Conservation (phyloP, 2,329 filamentous ascomycete species). For the Emericellopsis atlantica region DNA sequence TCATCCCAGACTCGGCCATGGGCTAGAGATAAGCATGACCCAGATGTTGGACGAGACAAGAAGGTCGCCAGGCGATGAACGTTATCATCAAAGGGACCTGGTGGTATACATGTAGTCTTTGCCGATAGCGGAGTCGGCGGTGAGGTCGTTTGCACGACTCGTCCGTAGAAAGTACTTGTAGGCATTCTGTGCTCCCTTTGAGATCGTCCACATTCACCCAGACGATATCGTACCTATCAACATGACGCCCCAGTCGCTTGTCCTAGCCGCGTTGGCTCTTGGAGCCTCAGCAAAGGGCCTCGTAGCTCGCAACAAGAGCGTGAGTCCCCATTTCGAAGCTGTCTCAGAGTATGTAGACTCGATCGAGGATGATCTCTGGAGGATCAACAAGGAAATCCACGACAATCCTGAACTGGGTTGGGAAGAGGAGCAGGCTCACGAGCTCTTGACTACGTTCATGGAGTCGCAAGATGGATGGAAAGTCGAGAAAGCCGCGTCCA, state of each 20-base stretch:
- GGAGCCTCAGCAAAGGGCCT: neutral
- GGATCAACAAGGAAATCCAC: slow-evolving; percentile 27
- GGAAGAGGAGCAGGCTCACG: slow-evolving; percentile 27
- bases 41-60: too few species aligned
- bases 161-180: too few species aligned
- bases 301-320: neutral
- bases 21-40: too few species aligned
- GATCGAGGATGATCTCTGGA: slow-evolving; percentile 10
- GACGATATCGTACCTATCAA: neutral
- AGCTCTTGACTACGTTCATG: slow-evolving; percentile 23
- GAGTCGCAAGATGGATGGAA: slow-evolving; percentile 20
- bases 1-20: too few species aligned
- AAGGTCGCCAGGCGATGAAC: too few species aligned
- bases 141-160: too few species aligned
- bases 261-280: neutral
- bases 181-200: too few species aligned
- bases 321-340: neutral
- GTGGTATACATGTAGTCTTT: too few species aligned
- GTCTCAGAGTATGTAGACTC: slow-evolving; percentile 6
- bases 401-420: slow-evolving; percentile 29
- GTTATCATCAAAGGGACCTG: too few species aligned
- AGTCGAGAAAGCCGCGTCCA: slow-evolving; percentile 24
- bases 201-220: too few species aligned
- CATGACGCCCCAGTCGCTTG: neutral
- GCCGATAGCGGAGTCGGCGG: too few species aligned